Conservation (phyloP, 345 rosid genomes). For the Eutrema yunnanense region DNA sequence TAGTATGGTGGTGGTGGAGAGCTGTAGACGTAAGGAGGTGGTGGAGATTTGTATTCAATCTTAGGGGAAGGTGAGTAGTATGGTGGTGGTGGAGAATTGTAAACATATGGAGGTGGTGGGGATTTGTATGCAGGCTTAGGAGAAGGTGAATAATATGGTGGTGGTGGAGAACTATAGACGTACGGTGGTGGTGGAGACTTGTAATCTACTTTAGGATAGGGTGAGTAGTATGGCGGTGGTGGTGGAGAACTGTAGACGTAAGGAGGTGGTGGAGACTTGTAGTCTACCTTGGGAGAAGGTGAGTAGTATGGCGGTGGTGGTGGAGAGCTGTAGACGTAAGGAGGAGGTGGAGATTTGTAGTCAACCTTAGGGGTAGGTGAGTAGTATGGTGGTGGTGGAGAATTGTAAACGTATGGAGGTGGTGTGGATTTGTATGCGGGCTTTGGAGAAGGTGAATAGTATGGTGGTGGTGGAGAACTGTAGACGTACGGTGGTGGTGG, state of each 20-base stretch:
- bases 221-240: too few relatives aligned
- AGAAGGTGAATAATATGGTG: too few relatives aligned
- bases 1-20: slow-evolving; percentile 7
- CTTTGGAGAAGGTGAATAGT: neutral
- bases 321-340: neutral
- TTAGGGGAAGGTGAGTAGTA: neutral
- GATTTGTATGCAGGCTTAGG: neutral
- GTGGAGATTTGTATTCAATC: neutral
- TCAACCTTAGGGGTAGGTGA: neutral
- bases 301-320: too few relatives aligned
- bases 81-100: neutral
- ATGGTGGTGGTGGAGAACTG: neutral
- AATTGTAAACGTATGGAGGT: neutral
- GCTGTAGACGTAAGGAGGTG: neutral
- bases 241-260: too few relatives aligned
- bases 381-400: neutral
- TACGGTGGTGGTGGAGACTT: too few relatives aligned
- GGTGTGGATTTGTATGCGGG: neutral
- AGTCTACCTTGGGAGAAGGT: too few relatives aligned
- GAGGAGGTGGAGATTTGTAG: neutral
- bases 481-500: neutral
- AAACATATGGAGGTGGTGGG: neutral
- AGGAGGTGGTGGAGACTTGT: too few relatives aligned
- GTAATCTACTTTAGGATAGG: too few relatives aligned
- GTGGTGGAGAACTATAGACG: too few relatives aligned